Conservation (phyloP, 805 yeast species). For the Starmerella floris region DNA sequence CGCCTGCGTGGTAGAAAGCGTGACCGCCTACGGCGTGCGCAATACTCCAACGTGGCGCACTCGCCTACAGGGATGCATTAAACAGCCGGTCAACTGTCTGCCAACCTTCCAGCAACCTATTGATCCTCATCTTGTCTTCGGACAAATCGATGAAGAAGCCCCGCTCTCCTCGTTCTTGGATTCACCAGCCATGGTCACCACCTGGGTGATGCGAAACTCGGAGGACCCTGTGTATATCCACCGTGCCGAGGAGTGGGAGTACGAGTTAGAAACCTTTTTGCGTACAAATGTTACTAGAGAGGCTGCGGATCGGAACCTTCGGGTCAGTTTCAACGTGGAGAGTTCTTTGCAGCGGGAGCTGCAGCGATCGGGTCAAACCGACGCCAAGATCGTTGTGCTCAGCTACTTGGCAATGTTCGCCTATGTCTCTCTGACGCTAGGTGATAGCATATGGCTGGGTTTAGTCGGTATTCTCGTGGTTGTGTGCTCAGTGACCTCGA, state of each 20-base stretch:
- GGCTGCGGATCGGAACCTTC: conserved; percentile 40
- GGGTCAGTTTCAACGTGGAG: conserved; percentile 67
- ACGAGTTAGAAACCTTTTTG: conserved; percentile 45
- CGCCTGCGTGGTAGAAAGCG: conserved; percentile 71
- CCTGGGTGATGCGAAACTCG: conserved; percentile 50
- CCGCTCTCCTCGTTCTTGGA: conserved; percentile 33
- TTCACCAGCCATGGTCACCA: conserved; percentile 62
- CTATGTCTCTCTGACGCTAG: conserved; percentile 72
- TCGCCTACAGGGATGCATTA: conserved; percentile 46
- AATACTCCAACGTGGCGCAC: conserved; percentile 45
- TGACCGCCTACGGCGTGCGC: conserved; percentile 70
- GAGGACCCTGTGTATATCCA: conserved; percentile 25
- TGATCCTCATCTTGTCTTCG: conserved; percentile 57
- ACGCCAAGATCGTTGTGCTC: conserved; percentile 49
- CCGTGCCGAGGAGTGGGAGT: conserved; percentile 49
- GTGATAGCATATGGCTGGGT: conserved; percentile 67
- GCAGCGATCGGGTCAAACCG: conserved; percentile 69
- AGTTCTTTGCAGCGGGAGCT: conserved; percentile 74
- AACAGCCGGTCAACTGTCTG: conserved; percentile 75
- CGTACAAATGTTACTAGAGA: conserved; percentile 31
- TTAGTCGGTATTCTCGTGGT: conserved; percentile 75
- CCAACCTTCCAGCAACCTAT: conserved; percentile 88
- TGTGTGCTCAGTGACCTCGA: conserved; percentile 60
- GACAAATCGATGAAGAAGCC: conserved; percentile 23
- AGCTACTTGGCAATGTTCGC: conserved; percentile 80